Base-by-base conservation (phyloP, 1,284 basidiomycete species). In the Farysia itapuensis region DNA sequence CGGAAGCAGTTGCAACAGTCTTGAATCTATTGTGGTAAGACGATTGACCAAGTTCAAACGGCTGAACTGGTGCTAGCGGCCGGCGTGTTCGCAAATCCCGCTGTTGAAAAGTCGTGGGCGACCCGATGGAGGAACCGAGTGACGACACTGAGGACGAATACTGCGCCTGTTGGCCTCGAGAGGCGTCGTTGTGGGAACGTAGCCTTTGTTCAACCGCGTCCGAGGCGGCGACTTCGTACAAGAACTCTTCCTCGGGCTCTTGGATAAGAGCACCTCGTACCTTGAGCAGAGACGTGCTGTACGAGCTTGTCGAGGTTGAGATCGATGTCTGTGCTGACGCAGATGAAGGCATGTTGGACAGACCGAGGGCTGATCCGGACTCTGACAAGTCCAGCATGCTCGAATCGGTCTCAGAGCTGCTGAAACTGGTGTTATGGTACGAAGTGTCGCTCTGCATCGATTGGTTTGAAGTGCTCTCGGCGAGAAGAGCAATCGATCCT, bases 241-340 rank as follows among this genome's bases (percentile, higher is more conserved):
- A 49, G 29, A 75, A 75, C 12, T 66, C 63, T 15, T 57, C 44
- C 30, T 70, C 67, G 3, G 60, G 51, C 42, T 75, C 72, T 30
- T 73, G 69, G 29, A 75, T 72, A 45, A 75, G 44, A 3, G 72
- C 64, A 15, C 72, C 72, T 12, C 72, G 64, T 14, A 75, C 49
- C 12, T 57, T 39, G 11, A 73, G 52, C 24, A 64, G 64, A 9
- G 42, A 43, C 11, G 43, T 37, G 4, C 32, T 30, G n/a, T 44
- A 38, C 19, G 45, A 58, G 39, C 49, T 54, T 23, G 53, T 41
- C 33, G 43, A 53, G 3, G 56, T 44, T 24, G 56, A 52, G 22
- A 47, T 48, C 14, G 49, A 45, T 15, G 44, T 44, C 2, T 34
- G 43, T 4, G 24, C 44, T 16, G 51, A 48, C 22, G 36, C 26